phyloP scores from a whole-genome alignment of 495 filamentous ascomycete genomes.

The Penicillium cinerascens region DNA sequence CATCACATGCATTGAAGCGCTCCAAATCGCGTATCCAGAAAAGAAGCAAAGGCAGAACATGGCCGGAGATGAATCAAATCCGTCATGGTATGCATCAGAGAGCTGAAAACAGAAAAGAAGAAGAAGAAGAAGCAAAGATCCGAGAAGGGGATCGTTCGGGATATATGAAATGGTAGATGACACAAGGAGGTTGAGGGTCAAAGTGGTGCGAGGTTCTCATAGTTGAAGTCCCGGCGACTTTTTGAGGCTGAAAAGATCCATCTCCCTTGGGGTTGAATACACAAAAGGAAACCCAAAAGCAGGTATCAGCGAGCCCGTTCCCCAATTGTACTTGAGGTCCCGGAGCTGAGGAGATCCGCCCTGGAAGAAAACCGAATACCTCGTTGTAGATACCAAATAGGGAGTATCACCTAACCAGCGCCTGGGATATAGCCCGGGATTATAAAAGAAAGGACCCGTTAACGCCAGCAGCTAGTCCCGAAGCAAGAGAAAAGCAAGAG shows the following conservation, averaged over 20 bases:
- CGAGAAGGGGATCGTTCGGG: conserved; percentile 3
- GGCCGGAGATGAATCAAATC: conserved; percentile 14
- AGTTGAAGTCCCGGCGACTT: conserved; percentile 4
- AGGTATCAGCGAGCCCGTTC: background rate
- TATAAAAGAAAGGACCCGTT: conserved; percentile 21
- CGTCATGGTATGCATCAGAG: conserved; percentile 24
- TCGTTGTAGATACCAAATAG: conserved; percentile 14
- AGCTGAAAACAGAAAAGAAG: conserved; percentile 10
- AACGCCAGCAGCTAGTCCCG: conserved; percentile 38
- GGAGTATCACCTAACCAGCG: conserved; percentile 30
- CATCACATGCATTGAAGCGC: conserved; percentile 17
- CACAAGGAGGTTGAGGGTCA: background rate
- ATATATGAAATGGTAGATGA: conserved; percentile 8
- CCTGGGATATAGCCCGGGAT: conserved; percentile 26
- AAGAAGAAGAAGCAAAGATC: conserved; percentile 3
- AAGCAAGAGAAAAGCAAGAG: conserved; percentile 16
- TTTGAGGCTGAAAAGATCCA: conserved; percentile 1
- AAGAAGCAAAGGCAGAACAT: conserved; percentile 11
- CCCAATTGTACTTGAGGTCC: conserved; percentile 1
- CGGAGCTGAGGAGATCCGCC: background rate
- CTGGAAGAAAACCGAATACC: conserved; percentile 5
- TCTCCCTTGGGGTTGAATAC: conserved; percentile 7
- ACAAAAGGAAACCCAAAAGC: background rate
- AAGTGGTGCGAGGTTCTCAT: background rate
- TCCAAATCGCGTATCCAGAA: conserved; percentile 7